These are phyloP conservation scores for Ophiocordyceps camponoti-rufipedis DNA, from an alignment of 2,329 filamentous ascomycete genomes.

Conservation along the genomic window DNA sequence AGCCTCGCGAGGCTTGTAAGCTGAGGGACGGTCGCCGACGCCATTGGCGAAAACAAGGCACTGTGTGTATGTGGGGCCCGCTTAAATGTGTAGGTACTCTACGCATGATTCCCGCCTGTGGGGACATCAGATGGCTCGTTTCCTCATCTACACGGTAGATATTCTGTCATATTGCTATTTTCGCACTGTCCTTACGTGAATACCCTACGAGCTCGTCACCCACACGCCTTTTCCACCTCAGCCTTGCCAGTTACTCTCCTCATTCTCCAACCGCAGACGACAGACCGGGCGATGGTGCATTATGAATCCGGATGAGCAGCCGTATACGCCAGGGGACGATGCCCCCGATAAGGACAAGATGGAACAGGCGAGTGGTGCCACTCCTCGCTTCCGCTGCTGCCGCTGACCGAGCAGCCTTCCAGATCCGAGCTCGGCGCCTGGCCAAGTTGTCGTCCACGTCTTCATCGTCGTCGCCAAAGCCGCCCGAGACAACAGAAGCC, in stretches of 20 bases:
- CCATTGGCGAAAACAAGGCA: no score
- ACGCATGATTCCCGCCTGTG: no score
- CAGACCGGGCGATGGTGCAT: conserved; percentile 1
- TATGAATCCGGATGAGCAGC: conserved; percentile 29
- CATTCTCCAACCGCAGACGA: neutral
- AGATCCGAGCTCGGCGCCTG: conserved; percentile 31
- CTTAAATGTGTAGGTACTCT: no score
- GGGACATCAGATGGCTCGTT: no score
- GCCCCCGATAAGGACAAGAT: conserved; percentile 40
- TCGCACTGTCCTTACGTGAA: no score
- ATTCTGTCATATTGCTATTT: no score
- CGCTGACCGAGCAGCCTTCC: neutral
- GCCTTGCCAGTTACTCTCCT: neutral
- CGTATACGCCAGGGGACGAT: conserved; percentile 22
- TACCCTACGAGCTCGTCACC: no score
- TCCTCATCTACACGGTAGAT: no score
- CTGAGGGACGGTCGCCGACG: no score
- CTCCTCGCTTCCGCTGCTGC: neutral
- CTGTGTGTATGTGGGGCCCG: no score
- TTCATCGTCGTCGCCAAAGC: conserved; percentile 14
- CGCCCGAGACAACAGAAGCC: conserved; percentile 13
- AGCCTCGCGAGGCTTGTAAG: no score
- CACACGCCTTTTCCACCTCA: neutral
- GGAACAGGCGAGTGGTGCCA: conserved; percentile 26
- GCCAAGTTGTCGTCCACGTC: conserved; percentile 26